Conservation (phyloP, 768 basidiomycete species). For the Rhodotorula paludigena region DNA sequence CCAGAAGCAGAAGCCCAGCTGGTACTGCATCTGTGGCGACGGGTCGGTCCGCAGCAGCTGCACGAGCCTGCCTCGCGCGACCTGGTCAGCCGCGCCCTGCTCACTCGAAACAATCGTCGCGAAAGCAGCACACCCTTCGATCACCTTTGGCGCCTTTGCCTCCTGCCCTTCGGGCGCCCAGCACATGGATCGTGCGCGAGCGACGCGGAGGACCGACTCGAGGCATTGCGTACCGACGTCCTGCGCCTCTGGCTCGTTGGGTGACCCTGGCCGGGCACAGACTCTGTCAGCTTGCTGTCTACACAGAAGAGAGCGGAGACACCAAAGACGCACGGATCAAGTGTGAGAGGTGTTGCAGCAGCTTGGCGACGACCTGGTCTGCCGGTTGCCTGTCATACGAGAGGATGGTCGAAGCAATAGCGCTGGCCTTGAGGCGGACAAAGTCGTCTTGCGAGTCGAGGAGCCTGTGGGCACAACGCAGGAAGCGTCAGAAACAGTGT, state of each 20-base stretch:
- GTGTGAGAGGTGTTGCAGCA: slow-evolving; percentile 58
- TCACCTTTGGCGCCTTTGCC: slow-evolving; percentile 50
- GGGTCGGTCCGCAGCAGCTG: slow-evolving; percentile 75
- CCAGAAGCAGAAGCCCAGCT: slow-evolving; percentile 90
- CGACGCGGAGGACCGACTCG: slow-evolving; percentile 74
- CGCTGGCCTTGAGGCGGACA: slow-evolving; percentile 80
- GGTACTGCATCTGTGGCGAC: slow-evolving; percentile 86
- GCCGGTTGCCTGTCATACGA: slow-evolving; percentile 52
- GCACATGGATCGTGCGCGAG: slow-evolving; percentile 69
- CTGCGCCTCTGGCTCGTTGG: slow-evolving; percentile 54
- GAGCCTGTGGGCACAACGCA: slow-evolving; percentile 56
- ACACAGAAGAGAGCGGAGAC: no score
- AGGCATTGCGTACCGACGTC: slow-evolving; percentile 90
- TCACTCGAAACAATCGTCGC: no score
- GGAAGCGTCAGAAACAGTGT: slow-evolving; percentile 30
- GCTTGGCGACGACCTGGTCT: slow-evolving; percentile 57
- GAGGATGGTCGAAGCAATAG: slow-evolving; percentile 80
- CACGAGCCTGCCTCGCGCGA: slow-evolving; percentile 57
- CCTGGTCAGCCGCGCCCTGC: neutral
- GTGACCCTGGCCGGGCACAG: slow-evolving; percentile 47
- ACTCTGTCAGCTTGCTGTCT: neutral
- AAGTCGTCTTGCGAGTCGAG: slow-evolving; percentile 87
- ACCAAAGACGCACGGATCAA: slow-evolving; percentile 50
- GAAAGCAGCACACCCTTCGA: slow-evolving; percentile 47
- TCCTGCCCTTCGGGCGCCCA: slow-evolving; percentile 82